Evolutionary conservation across 441 rosid genomes (phyloP).

Genomic region (Pelargonium myrrhifolium): DNA sequence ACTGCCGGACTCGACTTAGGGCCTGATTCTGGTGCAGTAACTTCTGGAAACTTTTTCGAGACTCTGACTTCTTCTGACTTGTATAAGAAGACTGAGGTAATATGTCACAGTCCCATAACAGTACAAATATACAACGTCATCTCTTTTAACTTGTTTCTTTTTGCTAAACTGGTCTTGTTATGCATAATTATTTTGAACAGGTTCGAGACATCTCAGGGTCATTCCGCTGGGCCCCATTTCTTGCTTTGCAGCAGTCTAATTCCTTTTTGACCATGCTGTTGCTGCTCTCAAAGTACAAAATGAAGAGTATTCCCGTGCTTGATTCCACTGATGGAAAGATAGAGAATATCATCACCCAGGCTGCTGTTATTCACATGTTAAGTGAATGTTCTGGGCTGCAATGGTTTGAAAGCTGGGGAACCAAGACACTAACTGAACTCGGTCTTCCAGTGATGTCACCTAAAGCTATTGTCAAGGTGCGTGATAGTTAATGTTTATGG

Average conservation of each 20-base stretch:
- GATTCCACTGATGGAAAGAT: conserved; percentile 72
- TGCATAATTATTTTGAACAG: conserved; percentile 30
- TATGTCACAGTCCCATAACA: not conserved
- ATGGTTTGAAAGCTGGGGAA: conserved; percentile 97
- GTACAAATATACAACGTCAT: not conserved
- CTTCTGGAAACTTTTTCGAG: conserved; percentile 83
- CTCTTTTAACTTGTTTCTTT: too few species aligned
- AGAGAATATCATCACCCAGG: conserved; percentile 76
- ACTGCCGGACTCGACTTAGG: conserved; percentile 40
- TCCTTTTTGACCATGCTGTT: conserved; percentile 89
- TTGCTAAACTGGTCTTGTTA: too few species aligned
- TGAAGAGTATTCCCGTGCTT: conserved; percentile 93
- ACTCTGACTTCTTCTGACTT: conserved; percentile 71
- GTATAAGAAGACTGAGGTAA: conserved; percentile 77
- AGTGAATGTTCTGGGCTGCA: conserved; percentile 84
- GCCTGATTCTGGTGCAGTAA: conserved; percentile 65
- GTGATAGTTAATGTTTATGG: conserved; percentile 1
- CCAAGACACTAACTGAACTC: conserved; percentile 67
- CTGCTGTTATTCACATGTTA: conserved; percentile 93
- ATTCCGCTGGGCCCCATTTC: conserved; percentile 97
- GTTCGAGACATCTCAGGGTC: conserved; percentile 93
- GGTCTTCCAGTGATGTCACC: conserved; percentile 70
- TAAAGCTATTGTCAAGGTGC: conserved; percentile 50
- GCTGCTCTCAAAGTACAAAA: conserved; percentile 88
- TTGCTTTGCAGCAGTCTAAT: conserved; percentile 79